phyloP scores from a whole-genome alignment of 495 filamentous ascomycete genomes.

The Tetracladium setigerum region DNA sequence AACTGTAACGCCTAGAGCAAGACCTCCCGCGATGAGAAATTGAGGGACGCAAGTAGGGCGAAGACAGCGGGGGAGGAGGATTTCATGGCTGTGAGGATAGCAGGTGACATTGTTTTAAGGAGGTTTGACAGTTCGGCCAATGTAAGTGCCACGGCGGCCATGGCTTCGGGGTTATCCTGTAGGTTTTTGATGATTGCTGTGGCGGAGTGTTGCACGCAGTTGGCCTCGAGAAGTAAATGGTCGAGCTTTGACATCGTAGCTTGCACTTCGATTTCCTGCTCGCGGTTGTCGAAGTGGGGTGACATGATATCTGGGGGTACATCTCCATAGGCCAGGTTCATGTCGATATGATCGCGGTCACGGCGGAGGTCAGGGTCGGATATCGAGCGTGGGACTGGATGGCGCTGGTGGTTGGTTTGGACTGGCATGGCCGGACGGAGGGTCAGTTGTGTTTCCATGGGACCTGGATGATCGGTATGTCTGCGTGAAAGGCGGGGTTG shows the following conservation, averaged over 20 bases:
- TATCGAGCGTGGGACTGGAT: slow-evolving; percentile 19
- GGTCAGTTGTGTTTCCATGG: slow-evolving; percentile 14
- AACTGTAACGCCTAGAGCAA: slow-evolving; percentile 82
- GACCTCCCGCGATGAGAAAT: slow-evolving; percentile 85
- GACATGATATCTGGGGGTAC: slow-evolving; percentile 31
- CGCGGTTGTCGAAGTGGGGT: slow-evolving; percentile 22
- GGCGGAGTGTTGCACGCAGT: slow-evolving; percentile 81
- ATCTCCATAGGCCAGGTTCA: slow-evolving; percentile 81
- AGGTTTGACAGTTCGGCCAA: slow-evolving; percentile 85
- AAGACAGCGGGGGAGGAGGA: slow-evolving; percentile 74
- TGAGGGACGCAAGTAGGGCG: slow-evolving; percentile 78
- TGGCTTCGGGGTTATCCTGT: slow-evolving; percentile 85
- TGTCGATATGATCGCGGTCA: slow-evolving; percentile 58
- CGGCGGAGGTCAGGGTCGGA: slow-evolving; percentile 31
- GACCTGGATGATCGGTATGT: slow-evolving; percentile 14
- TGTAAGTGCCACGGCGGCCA: slow-evolving; percentile 88
- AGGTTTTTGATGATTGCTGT: slow-evolving; percentile 77
- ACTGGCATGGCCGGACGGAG: slow-evolving; percentile 11
- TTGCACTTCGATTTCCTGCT: slow-evolving; percentile 51
- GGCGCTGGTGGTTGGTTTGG: slow-evolving; percentile 6
- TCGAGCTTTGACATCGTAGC: slow-evolving; percentile 63
- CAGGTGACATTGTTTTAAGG: slow-evolving; percentile 75
- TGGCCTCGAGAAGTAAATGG: slow-evolving; percentile 68
- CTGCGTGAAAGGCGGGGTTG: slow-evolving; percentile 18
- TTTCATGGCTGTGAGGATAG: slow-evolving; percentile 67